These are phyloP conservation scores for Bretziella fagacearum DNA, from an alignment of 2,329 filamentous ascomycete genomes.

Conservation along the genomic window DNA sequence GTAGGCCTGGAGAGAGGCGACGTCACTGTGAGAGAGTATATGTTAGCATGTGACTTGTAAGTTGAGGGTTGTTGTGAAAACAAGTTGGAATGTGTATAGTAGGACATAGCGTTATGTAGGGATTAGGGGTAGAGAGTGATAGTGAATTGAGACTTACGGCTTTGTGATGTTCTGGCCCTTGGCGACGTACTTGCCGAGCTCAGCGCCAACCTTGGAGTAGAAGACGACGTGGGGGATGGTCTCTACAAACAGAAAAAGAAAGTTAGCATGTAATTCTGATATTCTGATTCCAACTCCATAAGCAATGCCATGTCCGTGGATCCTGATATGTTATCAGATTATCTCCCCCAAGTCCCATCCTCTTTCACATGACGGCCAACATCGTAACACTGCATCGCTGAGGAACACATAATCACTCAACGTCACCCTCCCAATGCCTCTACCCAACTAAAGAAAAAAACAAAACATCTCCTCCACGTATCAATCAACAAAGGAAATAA, in stretches of 20 bases:
- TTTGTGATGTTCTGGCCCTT: constrained; percentile 79
- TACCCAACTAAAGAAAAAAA: not conserved
- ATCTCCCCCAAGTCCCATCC: too few relatives aligned
- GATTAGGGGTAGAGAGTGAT: too few relatives aligned
- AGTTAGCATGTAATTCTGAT: not conserved
- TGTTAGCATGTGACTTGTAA: not conserved
- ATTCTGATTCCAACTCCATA: not conserved
- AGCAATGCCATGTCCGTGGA: not conserved
- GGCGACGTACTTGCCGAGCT: constrained; percentile 78
- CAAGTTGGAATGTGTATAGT: constrained; percentile 14
- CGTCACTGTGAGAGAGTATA: not conserved
- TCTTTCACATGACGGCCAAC: not conserved
- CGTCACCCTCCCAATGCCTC: not conserved
- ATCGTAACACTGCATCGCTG: too few relatives aligned
- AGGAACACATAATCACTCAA: not conserved
- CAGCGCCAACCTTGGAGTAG: constrained; percentile 77
- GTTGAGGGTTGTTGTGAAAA: not conserved
- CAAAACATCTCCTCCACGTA: not conserved
- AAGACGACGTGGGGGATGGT: constrained; percentile 75
- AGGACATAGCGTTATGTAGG: too few relatives aligned
- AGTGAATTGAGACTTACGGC: constrained; percentile 62
- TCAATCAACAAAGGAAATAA: not conserved
- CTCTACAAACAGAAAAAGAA: constrained; percentile 32
- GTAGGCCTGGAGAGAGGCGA: constrained; percentile 68
- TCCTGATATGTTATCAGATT: too few relatives aligned